A percentile compares a stretch with the other conserved stretches of the same genome.
Evolutionary conservation across 2,329 filamentous ascomycete species (phyloP).

Genomic region (Sporothrix curviconia): DNA sequence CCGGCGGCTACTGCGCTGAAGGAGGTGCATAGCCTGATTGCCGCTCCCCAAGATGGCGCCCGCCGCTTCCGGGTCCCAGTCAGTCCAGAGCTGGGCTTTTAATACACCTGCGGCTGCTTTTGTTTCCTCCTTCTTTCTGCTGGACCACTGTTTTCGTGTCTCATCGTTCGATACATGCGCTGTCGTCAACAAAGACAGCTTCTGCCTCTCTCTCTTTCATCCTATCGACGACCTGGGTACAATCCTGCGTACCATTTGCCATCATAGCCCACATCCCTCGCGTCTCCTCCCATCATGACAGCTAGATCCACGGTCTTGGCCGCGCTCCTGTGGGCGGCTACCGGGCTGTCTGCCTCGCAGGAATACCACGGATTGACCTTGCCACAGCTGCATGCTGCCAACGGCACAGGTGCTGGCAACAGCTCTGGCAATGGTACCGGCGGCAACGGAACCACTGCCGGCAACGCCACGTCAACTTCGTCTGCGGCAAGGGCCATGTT

Average conservation of each 20-base stretch:
- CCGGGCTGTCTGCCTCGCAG: background rate
- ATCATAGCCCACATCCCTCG: no score
- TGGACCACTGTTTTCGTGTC: background rate
- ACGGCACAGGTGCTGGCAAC: background rate
- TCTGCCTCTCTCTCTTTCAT: background rate
- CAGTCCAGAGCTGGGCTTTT: background rate
- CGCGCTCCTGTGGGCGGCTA: background rate
- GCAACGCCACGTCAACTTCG: background rate
- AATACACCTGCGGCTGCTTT: background rate
- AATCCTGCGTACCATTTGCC: background rate
- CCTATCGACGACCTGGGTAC: background rate
- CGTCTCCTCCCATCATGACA: background rate
- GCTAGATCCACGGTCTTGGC: background rate
- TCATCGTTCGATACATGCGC: background rate
- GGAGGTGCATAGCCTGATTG: background rate
- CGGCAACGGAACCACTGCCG: background rate
- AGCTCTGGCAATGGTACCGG: background rate
- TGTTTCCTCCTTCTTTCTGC: background rate
- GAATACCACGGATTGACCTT: no score
- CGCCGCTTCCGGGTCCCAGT: background rate
- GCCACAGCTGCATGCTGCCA: background rate
- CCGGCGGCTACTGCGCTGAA: no score
- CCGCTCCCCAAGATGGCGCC: background rate
- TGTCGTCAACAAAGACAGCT: no score
- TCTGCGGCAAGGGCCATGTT: constrained; percentile 25